phyloP scores from a whole-genome alignment of 352 stramenopile species.

The Globisporangium heterothallicum region DNA sequence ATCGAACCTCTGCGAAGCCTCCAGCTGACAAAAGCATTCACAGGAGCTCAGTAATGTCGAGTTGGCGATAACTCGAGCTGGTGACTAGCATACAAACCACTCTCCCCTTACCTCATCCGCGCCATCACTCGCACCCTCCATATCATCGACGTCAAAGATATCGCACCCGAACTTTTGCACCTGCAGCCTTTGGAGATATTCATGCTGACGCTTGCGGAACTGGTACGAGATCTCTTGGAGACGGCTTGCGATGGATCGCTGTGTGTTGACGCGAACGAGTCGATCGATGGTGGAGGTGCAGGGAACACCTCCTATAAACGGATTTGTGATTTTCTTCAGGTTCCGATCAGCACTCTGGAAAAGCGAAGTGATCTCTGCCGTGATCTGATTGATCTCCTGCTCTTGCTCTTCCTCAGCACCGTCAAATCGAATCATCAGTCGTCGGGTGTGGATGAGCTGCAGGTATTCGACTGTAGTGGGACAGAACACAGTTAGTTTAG shows the following conservation, averaged over 20 bases:
- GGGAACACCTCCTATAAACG: constrained; percentile 42
- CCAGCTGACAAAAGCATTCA: neutral
- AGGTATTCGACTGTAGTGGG: constrained; percentile 63
- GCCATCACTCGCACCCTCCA: constrained; percentile 6
- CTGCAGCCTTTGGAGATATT: constrained; percentile 68
- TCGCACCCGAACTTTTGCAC: constrained; percentile 72
- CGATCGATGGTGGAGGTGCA: constrained; percentile 44
- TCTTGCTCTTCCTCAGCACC: constrained; percentile 61
- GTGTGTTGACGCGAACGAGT: constrained; percentile 61
- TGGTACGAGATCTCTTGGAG: constrained; percentile 57
- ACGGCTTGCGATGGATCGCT: constrained; percentile 52
- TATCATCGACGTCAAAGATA: constrained; percentile 44
- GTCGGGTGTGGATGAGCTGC: constrained; percentile 65
- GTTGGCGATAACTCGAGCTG: constrained; percentile 1
- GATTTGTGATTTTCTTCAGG: constrained; percentile 65
- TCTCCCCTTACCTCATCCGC: neutral
- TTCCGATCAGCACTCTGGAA: constrained; percentile 64
- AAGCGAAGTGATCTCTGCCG: constrained; percentile 51
- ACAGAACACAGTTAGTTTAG: neutral
- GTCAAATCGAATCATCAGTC: constrained; percentile 82
- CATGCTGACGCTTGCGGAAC: constrained; percentile 61
- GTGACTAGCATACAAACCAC: neutral
- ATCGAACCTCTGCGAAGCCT: constrained; percentile 20
- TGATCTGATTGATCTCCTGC: constrained; percentile 63
- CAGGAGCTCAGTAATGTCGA: neutral